Percentiles rank a stretch among this genome's conserved stretches.
phyloP scores from a whole-genome alignment of 1,284 basidiomycete species.

The Malassezia vespertilionis region DNA sequence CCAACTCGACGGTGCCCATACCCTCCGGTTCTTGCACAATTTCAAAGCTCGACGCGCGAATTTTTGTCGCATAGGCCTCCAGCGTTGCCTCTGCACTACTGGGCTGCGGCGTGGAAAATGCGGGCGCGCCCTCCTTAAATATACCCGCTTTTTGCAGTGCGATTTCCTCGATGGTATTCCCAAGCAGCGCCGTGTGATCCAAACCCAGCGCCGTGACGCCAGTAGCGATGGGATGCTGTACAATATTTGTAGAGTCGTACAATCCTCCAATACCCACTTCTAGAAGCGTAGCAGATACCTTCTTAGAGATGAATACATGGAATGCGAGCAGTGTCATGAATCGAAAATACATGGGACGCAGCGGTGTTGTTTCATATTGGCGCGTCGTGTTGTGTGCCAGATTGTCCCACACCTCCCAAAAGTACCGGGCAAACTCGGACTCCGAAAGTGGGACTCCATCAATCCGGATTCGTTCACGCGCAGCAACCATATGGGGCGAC shows the following conservation, averaged over 20 bases:
- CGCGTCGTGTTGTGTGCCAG: constrained; percentile 56
- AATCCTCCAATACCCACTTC: constrained; percentile 94
- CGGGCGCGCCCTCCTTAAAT: constrained; percentile 79
- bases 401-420: constrained; percentile 92
- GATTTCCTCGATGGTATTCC: constrained; percentile 79
- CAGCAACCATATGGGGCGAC: constrained; percentile 89
- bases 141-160: constrained; percentile 95
- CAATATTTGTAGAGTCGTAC: constrained; percentile 92
- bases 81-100: constrained; percentile 61
- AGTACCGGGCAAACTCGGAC: constrained; percentile 74
- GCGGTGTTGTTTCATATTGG: constrained; percentile 51
- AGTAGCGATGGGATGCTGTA: constrained; percentile 75
- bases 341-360: constrained; percentile 84
- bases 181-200: constrained; percentile 83
- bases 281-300: constrained; percentile 76
- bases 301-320: constrained; percentile 71
- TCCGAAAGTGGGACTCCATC: constrained; percentile 83
- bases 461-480: constrained; percentile 87
- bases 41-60: constrained; percentile 49
- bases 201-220: constrained; percentile 83
- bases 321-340: constrained; percentile 85
- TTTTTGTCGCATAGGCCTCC: constrained; percentile 7
- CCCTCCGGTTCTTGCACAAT: constrained; percentile 24
- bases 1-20: constrained; percentile 58
- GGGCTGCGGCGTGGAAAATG: constrained; percentile 71